Evolutionary conservation across 73 alveolate species (phyloP).

Genomic region (Paramecium bursaria): DNA sequence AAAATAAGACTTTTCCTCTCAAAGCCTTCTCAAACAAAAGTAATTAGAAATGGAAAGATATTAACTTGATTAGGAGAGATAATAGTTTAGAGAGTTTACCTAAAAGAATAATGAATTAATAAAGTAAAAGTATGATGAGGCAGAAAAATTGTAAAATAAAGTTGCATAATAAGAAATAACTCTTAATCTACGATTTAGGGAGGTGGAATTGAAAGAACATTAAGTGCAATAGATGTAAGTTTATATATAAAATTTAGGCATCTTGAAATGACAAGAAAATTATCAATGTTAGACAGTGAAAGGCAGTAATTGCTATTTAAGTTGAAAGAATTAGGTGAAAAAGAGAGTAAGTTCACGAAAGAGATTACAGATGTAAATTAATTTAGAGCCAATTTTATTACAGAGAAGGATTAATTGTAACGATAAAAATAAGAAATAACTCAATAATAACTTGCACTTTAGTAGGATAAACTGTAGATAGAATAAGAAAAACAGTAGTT

Average conservation of each 20-base stretch:
- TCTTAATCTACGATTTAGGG: neutral
- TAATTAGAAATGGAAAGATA: conserved; percentile 20
- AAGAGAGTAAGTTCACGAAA: neutral
- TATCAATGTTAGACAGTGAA: neutral
- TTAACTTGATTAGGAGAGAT: conserved; percentile 10
- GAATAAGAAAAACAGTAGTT: conserved; percentile 47
- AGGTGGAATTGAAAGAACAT: conserved; percentile 38
- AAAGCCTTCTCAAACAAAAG: neutral
- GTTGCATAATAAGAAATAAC: neutral
- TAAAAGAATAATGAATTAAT: conserved; percentile 30
- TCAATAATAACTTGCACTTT: neutral
- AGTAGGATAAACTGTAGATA: conserved; percentile 18
- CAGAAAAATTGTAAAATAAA: neutral
- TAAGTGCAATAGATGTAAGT: neutral
- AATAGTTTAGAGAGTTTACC: conserved; percentile 22
- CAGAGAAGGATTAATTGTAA: conserved; percentile 7
- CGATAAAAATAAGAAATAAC: neutral
- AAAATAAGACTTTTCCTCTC: conserved; percentile 11
- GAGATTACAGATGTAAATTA: conserved; percentile 14
- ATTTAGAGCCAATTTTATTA: conserved; percentile 1
- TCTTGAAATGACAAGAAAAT: conserved; percentile 15
- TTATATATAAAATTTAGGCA: too few relatives aligned
- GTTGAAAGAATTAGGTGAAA: conserved; percentile 37
- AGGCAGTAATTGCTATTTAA: conserved; percentile 13
- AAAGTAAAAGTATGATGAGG: conserved; percentile 24